Conservation (phyloP, 768 basidiomycete species). For the Tylopilus subfusipes region DNA sequence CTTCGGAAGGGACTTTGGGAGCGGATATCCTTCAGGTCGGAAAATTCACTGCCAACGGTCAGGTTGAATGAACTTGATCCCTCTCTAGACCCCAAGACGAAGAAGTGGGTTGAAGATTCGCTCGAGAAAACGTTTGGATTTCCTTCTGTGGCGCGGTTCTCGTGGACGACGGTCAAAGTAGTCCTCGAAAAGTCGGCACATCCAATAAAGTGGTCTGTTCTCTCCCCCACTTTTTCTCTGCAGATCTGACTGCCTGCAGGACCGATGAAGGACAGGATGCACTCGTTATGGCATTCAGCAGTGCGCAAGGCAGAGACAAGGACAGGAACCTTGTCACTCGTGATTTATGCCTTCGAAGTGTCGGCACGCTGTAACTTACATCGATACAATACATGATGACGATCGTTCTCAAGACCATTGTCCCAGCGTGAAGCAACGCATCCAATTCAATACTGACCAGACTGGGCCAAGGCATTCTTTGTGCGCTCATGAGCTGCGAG, state of each 20-base stretch:
- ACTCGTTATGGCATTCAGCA: slow-evolving; percentile 71
- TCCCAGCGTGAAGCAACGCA: background rate
- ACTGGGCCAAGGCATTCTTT: slow-evolving; percentile 3
- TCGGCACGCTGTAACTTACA: slow-evolving; percentile 52
- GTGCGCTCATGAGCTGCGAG: slow-evolving; percentile 15
- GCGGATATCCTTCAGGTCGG: slow-evolving; percentile 88
- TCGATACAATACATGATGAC: slow-evolving; percentile 17
- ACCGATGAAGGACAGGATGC: slow-evolving; percentile 79
- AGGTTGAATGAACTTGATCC: background rate
- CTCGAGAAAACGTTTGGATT: slow-evolving; percentile 90
- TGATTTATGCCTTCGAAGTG: slow-evolving; percentile 70
- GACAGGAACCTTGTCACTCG: slow-evolving; percentile 67
- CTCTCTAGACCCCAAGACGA: slow-evolving; percentile 82
- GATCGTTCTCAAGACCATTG: background rate
- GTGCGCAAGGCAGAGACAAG: slow-evolving; percentile 67
- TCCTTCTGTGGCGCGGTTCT: slow-evolving; percentile 87
- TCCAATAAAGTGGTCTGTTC: slow-evolving; percentile 69
- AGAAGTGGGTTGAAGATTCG: slow-evolving; percentile 74
- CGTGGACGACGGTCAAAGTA: slow-evolving; percentile 92
- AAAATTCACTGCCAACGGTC: background rate
- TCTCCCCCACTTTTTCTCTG: background rate
- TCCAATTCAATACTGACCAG: slow-evolving; percentile 16
- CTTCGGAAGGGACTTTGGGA: slow-evolving; percentile 52
- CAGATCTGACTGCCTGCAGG: slow-evolving; percentile 43
- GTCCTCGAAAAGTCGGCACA: slow-evolving; percentile 78